Percentiles rank a stretch among this genome's conserved stretches.
Evolutionary conservation across 2,329 filamentous ascomycete genomes (phyloP).

Genomic region (Aspergillus spinulosporus): DNA sequence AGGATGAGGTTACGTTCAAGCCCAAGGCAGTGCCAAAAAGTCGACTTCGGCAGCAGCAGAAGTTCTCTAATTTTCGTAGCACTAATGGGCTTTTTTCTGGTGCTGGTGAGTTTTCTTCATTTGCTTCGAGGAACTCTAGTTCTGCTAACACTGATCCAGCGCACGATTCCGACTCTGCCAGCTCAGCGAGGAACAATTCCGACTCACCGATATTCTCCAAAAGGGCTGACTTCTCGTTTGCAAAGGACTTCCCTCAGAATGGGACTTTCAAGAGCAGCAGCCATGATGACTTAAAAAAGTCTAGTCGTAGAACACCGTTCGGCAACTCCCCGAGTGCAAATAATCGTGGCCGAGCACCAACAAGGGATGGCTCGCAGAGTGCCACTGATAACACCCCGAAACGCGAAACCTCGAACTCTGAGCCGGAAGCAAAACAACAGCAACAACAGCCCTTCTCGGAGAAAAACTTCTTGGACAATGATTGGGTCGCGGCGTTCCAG

Average conservation of each 20-base stretch:
- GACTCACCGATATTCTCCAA: constrained; percentile 16
- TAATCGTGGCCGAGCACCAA: constrained; percentile 26
- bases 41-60: constrained; percentile 35
- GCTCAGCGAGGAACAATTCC: constrained; percentile 12
- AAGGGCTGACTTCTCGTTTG: constrained; percentile 10
- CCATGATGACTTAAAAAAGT: constrained; percentile 37
- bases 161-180: constrained; percentile 30
- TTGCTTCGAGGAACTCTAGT: constrained; percentile 11
- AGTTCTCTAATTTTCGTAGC: constrained; percentile 29
- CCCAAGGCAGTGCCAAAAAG: constrained; percentile 45
- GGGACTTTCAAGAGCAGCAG: constrained; percentile 35
- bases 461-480: constrained; percentile 40
- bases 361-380: constrained; percentile 23
- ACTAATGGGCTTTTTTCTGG: constrained; percentile 25
- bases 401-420: constrained; percentile 21
- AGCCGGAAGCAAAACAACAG: constrained; percentile 17
- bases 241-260: constrained; percentile 16
- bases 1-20: constrained; percentile 33
- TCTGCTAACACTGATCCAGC: constrained; percentile 22
- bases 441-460: constrained; percentile 34
- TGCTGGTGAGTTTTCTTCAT: constrained; percentile 34
- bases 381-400: constrained; percentile 20
- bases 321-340: constrained; percentile 35
- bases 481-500: constrained; percentile 42
- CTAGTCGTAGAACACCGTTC: constrained; percentile 42